A percentile compares a stretch with the other conserved stretches of the same genome.
Conservation (phyloP, 192 early-diverging fungal genomes). For the Backusella tarrabulga region DNA sequence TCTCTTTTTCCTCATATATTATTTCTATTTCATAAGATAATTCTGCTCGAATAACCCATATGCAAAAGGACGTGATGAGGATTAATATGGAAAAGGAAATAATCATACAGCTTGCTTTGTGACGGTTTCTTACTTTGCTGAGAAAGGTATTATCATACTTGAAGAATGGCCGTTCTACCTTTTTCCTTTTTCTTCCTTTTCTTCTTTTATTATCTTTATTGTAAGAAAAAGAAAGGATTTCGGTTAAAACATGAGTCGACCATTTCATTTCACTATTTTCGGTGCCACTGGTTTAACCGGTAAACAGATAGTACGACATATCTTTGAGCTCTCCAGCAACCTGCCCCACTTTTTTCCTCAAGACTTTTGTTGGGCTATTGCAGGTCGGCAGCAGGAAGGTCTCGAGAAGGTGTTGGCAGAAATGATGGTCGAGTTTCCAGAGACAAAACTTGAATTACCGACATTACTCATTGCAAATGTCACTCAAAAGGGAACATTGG, state of each 20-base stretch:
- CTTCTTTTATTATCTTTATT: not conserved
- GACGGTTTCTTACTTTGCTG: not conserved
- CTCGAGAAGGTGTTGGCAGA: constrained; percentile 18
- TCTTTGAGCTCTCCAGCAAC: constrained; percentile 22
- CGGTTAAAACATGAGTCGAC: constrained; percentile 6
- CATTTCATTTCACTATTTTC: constrained; percentile 50
- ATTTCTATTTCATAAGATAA: not conserved
- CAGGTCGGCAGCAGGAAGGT: constrained; percentile 15
- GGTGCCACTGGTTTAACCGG: constrained; percentile 66
- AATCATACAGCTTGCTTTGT: not conserved
- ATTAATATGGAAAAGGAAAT: not conserved
- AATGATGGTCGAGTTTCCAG: constrained; percentile 12
- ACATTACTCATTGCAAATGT: constrained; percentile 49
- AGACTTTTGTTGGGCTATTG: constrained; percentile 32
- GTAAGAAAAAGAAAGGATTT: not conserved
- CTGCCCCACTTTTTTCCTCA: constrained; percentile 5
- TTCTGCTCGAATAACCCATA: not conserved
- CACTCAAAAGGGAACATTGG: constrained; percentile 19
- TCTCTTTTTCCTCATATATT: not conserved
- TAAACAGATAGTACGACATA: constrained; percentile 45
- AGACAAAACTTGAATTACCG: constrained; percentile 17
- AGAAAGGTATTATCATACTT: not conserved
- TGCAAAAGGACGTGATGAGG: not conserved
- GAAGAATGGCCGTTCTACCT: not conserved
- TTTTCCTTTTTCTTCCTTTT: not conserved